A percentile compares a stretch with the other conserved stretches of the same genome.
Conservation (phyloP, 2,329 filamentous ascomycete genomes). For the Pseudocercospora fuligena region DNA sequence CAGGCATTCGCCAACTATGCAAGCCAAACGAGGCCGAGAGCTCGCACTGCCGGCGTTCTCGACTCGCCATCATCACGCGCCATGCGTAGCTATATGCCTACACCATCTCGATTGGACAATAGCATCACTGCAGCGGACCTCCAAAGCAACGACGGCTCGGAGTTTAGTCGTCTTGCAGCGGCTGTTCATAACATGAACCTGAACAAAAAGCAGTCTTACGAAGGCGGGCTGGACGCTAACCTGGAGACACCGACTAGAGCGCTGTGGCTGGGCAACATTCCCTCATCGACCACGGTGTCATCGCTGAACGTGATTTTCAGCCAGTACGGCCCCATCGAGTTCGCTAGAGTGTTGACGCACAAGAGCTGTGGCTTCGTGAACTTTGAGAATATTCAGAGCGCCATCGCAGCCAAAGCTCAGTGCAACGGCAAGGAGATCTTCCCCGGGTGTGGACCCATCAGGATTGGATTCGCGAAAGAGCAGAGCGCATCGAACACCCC, state of each 20-base stretch:
- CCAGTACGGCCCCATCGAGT: slow-evolving; percentile 87
- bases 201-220: slow-evolving; percentile 64
- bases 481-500: slow-evolving; percentile 87
- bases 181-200: slow-evolving; percentile 82
- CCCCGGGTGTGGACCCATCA: slow-evolving; percentile 89
- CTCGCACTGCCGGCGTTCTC: slow-evolving; percentile 87
- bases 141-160: slow-evolving; percentile 72
- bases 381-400: slow-evolving; percentile 87
- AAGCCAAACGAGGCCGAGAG: slow-evolving; percentile 79
- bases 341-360: slow-evolving; percentile 90
- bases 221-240: slow-evolving; percentile 68
- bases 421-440: slow-evolving; percentile 99
- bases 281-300: slow-evolving; percentile 93
- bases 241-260: slow-evolving; percentile 90
- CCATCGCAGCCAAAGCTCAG: slow-evolving; percentile 81
- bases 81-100: slow-evolving; percentile 74
- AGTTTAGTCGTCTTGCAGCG: slow-evolving; percentile 79
- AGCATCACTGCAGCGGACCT: slow-evolving; percentile 78
- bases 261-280: slow-evolving; percentile 96
- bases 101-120: slow-evolving; percentile 75
- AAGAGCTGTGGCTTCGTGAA: slow-evolving; percentile 99
- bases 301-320: slow-evolving; percentile 95
- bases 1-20: slow-evolving; percentile 89
- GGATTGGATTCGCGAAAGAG: slow-evolving; percentile 97
- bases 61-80: slow-evolving; percentile 72